Evolutionary conservation across 2,329 filamentous ascomycete species (phyloP).

Genomic region (Talaromyces sp.): DNA sequence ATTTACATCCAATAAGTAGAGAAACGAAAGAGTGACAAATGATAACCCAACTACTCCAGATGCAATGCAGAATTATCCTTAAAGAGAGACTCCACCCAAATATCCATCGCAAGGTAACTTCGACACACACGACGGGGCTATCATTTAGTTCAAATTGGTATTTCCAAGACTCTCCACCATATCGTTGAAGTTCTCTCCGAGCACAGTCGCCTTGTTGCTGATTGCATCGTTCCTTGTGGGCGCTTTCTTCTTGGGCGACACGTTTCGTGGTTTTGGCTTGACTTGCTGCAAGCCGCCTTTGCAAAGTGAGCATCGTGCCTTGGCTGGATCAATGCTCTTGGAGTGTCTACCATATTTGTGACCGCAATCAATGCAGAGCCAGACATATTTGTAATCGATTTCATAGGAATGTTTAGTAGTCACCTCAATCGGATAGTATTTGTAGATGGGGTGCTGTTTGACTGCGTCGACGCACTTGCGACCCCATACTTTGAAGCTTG

Average conservation of each 20-base stretch:
- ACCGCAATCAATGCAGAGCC: slow-evolving; percentile 69
- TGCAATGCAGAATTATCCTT: slow-evolving; percentile 2
- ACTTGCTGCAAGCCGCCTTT: slow-evolving; percentile 68
- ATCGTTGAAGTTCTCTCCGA: slow-evolving; percentile 1
- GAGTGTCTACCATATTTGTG: slow-evolving; percentile 78
- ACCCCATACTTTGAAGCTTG: slow-evolving; percentile 74
- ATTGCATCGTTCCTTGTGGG: not conserved
- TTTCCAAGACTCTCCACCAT: slow-evolving; percentile 15
- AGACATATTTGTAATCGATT: slow-evolving; percentile 90
- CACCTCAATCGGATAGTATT: slow-evolving; percentile 64
- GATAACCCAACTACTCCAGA: slow-evolving; percentile 2
- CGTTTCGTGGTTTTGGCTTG: slow-evolving; percentile 62
- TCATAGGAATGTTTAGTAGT: slow-evolving; percentile 87
- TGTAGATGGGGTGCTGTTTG: slow-evolving; percentile 50
- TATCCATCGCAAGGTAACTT: not conserved
- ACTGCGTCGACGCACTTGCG: slow-evolving; percentile 37
- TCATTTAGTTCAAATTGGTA: not conserved
- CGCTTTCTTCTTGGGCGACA: slow-evolving; percentile 12
- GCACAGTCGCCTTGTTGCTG: not conserved
- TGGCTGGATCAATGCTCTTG: slow-evolving; percentile 70
- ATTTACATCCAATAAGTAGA: not conserved
- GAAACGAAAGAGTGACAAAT: not conserved
- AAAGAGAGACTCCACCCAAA: not conserved
- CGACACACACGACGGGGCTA: not conserved
- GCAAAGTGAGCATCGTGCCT: slow-evolving; percentile 75